Evolutionary conservation across 768 basidiomycete species (phyloP).

Genomic region (Leccinum subgranulosum): DNA sequence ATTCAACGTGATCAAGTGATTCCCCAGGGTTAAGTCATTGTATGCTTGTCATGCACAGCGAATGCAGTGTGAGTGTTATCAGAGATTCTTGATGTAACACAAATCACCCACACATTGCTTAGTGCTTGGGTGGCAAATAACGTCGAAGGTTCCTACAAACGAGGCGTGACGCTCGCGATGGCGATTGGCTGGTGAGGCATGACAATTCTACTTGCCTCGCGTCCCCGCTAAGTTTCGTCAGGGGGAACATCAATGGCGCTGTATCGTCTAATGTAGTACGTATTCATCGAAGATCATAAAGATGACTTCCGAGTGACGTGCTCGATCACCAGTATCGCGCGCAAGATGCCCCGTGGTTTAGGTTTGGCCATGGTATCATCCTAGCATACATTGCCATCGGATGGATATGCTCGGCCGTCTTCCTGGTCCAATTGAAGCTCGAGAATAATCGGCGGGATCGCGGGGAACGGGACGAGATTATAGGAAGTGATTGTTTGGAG

Average conservation of each 20-base stretch:
- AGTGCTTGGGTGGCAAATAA: conserved; percentile 74
- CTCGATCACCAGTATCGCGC: conserved; percentile 54
- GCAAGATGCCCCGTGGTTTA: conserved; percentile 63
- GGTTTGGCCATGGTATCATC: conserved; percentile 65
- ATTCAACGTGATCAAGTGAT: neutral
- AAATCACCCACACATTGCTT: conserved; percentile 2
- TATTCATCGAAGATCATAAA: conserved; percentile 6
- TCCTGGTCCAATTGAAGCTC: conserved; percentile 44
- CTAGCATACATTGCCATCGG: conserved; percentile 69
- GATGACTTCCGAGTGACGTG: neutral
- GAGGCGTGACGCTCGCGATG: conserved; percentile 66
- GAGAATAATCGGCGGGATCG: conserved; percentile 65
- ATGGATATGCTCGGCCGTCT: conserved; percentile 49
- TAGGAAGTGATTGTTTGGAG: conserved; percentile 46
- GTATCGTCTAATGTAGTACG: conserved; percentile 64
- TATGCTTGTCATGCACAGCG: conserved; percentile 25
- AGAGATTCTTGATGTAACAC: conserved; percentile 6
- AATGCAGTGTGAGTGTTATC: conserved; percentile 46
- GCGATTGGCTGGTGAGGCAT: conserved; percentile 51
- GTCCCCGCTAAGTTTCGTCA: conserved; percentile 21
- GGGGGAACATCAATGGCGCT: conserved; percentile 68
- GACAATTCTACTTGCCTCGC: neutral
- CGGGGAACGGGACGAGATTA: conserved; percentile 67
- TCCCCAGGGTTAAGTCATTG: neutral
- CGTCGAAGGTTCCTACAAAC: conserved; percentile 72